Evolutionary conservation across 192 early-diverging fungal genomes (phyloP), one percentile per base, ranked within the genome.

Genomic region (Backusella mclennaniae): DNA sequence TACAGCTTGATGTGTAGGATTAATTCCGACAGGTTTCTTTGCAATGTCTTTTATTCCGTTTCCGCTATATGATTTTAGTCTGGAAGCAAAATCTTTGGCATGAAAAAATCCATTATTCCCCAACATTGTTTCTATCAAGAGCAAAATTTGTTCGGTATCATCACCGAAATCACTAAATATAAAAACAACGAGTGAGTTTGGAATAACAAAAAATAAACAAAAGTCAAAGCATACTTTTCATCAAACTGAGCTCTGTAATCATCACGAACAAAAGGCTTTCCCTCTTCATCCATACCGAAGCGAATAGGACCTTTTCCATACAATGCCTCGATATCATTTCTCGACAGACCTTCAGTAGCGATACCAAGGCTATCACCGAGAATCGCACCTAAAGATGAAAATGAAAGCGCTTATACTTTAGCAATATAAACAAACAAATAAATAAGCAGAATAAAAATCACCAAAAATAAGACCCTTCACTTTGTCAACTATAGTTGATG

Each of bases 311-410:
- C 88, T 31, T 80, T 76, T 23, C 85, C 87, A 80, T 93, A 92
- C 11, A 81, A 38, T 59, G 67, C n/a, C 9, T 26, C 72, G 0
- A 87, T 85, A 44, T 82, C 46, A 49, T 68, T 33, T 70, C 84
- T 86, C 33, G 84, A 74, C 77, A 91, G 79, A 73, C 89, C 89
- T 75, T 92, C 91, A 11, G 90, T 88, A 0, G 91, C 84, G 7
- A 92, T 73, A 17, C 91, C 90, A 63, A 90, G 79, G 6, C 87
- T 88, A 79, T 92, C 91, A 6, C 89, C 90, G 3, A 91, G 67
- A 26, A 88, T 89, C 39, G 85, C 84, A 21, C 90, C 90, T 85
- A 49, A 17, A 68, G 2, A n/a, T 35, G 23, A 56, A 56, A 53
- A 6, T 21, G 17, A 53, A 59, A 26, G 8, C 2, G n/a, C 21